Base-by-base conservation (phyloP, 352 stramenopile genomes). In the Globisporangium camurandrum region DNA sequence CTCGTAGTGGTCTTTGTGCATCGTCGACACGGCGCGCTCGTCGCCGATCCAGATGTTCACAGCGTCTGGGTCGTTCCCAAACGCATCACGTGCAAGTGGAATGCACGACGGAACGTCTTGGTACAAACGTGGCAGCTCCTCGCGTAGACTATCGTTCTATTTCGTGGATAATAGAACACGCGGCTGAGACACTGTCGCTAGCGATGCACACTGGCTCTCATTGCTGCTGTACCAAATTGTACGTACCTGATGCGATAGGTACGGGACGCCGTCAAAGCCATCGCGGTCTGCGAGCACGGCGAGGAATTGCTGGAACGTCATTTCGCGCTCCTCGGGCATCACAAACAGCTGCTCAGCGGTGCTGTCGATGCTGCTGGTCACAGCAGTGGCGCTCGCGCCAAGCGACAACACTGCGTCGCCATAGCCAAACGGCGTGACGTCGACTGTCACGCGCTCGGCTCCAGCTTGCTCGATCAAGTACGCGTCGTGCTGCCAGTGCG, bases 31-130 rank as follows among this genome's bases (percentile, higher is more conserved):
- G 0, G 93, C 86, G 53, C 79, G 68, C 51, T 98, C 89, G 61
- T 98, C 94, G 7, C 96, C 96, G 56, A 99, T 98, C 96, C 96
- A 99, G 49, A 99, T 79, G 77, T 99, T 99, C 11, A 98, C 78
- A 1, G 83, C 83, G 57, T 93, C 83, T 1, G 83, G 79, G 17
- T 84, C 66, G 41, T 91, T 91, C 6, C 78, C 83, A 33, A 94
- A 92, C 12, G 75, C 69, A 46, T 88, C 69, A 7, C 79, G 59
- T 0, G 69, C 75, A 17, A 92, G 57, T 12, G 61, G 51, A 19
- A 92, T 57, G 28, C 56, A 79, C n/a, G 74, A 46, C 12, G 80
- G 79, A 16, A 92, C 73, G 11, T 92, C 71, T 4, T 70, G 51
- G 36, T 81, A 83, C 11, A 93, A 58, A 10, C 30, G 61, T 12